Base-by-base conservation (phyloP, 305 asterid species). In the Plantago coronopus region DNA sequence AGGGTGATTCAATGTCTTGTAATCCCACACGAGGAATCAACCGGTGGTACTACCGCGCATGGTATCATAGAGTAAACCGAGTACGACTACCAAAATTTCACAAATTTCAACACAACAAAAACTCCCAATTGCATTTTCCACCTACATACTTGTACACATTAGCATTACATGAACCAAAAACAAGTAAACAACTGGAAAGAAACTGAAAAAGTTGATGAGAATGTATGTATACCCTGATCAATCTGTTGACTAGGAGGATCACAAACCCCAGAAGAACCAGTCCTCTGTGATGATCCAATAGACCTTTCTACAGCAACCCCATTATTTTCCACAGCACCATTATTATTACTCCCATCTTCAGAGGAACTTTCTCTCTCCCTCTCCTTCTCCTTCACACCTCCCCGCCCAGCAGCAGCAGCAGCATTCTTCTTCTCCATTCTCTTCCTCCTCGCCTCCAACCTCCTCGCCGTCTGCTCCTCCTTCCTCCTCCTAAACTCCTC, bases 381-480 rank as follows among this genome's bases (percentile, higher is more conserved):
- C 12, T 54, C 78, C 18, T 48, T 65, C 11, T 57, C 78, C 18
- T 57, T 72, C 22, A 69, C 74, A 27, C 44, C 59, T 25, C 72
- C 69, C 48, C 49, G 4, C 2, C 31, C 31, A 2, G 4, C 5
- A 27, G 5, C 31, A 34, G 12, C 8, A 34, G 40, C 12, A 8
- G 40, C 50, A 69, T 25, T 59, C 75, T 72, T 81, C 48, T 90
- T 90, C 79, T 82, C 88, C 85, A 79, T 72, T 46, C 95, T 72
- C 57, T 87, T 83, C 62, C 72, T 77, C 66, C 79, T 74, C 0
- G 91, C 97, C 69, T 82, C 95, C 86, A 80, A 53, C 29, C 95
- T 81, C 82, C 81, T 77, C 63, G 71, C 46, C 10, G 74, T 59
- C 79, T 78, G 86, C 70, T 76, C 51, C 81, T 83, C 94, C 81